Conservation (phyloP, 2,329 filamentous ascomycete species). For the Falciphora oryzae region DNA sequence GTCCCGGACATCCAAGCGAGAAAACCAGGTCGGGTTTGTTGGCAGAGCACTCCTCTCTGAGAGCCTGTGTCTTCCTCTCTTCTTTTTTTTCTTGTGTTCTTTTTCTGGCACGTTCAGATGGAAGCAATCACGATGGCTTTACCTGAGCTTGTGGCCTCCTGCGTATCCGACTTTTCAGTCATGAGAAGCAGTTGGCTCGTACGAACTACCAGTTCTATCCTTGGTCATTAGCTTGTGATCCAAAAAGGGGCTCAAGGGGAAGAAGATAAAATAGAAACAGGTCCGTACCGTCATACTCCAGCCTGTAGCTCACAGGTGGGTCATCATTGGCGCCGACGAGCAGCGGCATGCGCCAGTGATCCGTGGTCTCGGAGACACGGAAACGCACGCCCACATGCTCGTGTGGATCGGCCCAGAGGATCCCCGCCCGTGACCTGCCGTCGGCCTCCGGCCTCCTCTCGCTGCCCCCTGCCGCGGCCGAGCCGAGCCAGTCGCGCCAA, state of each 20-base stretch:
- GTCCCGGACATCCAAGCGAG: background rate
- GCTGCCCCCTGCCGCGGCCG: constrained; percentile 21
- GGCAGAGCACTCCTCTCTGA: background rate
- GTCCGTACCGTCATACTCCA: constrained; percentile 61
- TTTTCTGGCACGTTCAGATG: constrained; percentile 18
- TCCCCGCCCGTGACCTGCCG: constrained; percentile 23
- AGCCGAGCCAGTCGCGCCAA: constrained; percentile 69
- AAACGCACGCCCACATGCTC: constrained; percentile 65
- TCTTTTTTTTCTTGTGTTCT: background rate
- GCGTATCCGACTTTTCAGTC: constrained; percentile 57
- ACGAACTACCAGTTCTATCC: constrained; percentile 62
- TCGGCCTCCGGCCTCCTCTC: constrained; percentile 11
- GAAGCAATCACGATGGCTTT: constrained; percentile 63
- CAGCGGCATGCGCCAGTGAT: constrained; percentile 40
- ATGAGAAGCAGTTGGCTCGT: constrained; percentile 58
- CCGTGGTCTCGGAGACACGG: constrained; percentile 47
- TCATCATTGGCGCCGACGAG: constrained; percentile 56
- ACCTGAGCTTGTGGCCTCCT: constrained; percentile 54
- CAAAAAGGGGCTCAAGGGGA: background rate
- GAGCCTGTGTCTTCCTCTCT: background rate
- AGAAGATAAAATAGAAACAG: background rate
- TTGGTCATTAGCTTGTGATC: background rate
- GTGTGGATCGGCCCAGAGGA: constrained; percentile 63
- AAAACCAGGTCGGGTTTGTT: background rate
- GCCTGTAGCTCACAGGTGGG: constrained; percentile 59